These are phyloP conservation scores for Aquilaria sinensis DNA, from an alignment of 345 rosid species.

Conservation along the genomic window DNA sequence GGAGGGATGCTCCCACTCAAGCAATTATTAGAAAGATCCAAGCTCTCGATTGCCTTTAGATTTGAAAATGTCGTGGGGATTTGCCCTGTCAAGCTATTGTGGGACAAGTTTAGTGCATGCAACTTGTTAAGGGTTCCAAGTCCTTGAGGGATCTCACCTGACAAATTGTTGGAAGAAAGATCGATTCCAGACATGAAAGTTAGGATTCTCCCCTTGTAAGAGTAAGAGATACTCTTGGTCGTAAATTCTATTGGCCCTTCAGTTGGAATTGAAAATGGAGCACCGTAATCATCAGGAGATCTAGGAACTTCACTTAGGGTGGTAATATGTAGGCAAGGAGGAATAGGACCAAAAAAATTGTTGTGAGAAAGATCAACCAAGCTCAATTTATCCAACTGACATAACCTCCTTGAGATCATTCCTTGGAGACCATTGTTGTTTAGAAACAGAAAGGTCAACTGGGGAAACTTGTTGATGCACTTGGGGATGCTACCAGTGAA, in stretches of 20 bases:
- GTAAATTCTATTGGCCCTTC: neutral
- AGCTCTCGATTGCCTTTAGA: constrained; percentile 18
- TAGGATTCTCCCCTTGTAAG: constrained; percentile 8
- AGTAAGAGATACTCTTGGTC: constrained; percentile 9
- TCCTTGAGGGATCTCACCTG: neutral
- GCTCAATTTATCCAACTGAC: constrained; percentile 9
- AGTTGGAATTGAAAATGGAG: neutral
- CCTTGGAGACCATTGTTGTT: constrained; percentile 10
- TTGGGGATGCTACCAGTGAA: neutral
- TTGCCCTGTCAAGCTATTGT: constrained; percentile 18
- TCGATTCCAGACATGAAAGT: constrained; percentile 12
- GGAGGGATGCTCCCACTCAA: constrained; percentile 23
- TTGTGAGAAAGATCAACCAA: constrained; percentile 24
- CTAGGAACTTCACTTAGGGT: neutral
- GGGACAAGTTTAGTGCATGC: constrained; percentile 23
- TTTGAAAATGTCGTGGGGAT: constrained; percentile 28
- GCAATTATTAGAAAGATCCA: constrained; percentile 27
- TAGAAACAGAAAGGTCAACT: constrained; percentile 13
- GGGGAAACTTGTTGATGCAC: neutral
- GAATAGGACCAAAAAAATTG: constrained; percentile 8
- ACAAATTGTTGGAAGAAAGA: constrained; percentile 3
- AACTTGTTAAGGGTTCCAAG: constrained; percentile 15
- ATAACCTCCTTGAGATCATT: constrained; percentile 9
- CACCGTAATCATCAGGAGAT: too few species aligned
- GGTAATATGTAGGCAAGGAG: neutral